Conservation (phyloP, 371 early-diverging fungal genomes). For the Sporodiniella umbellata region DNA sequence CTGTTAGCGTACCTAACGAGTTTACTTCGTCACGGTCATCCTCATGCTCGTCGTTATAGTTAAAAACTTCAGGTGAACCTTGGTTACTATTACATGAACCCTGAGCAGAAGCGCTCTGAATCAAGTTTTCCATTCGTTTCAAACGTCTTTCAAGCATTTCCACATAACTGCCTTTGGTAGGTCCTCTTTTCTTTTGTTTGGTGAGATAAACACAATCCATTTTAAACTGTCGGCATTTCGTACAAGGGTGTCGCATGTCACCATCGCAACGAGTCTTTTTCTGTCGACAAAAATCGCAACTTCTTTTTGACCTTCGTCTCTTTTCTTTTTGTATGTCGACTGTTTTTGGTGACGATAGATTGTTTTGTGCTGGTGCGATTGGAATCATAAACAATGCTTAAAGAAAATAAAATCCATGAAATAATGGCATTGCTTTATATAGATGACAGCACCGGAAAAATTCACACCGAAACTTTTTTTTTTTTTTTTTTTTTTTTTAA, state of each 20-base stretch:
- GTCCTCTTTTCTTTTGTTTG: conserved; percentile 38
- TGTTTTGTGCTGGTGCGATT: conserved; percentile 13
- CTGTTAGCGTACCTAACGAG: not conserved
- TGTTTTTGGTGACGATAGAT: not conserved
- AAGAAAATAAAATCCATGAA: not conserved
- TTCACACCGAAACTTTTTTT: not conserved
- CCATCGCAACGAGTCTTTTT: conserved; percentile 28
- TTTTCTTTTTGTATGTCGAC: conserved; percentile 6
- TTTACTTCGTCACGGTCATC: not conserved
- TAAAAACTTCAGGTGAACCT: no score
- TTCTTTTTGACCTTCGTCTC: conserved; percentile 21
- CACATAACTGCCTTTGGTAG: conserved; percentile 26
- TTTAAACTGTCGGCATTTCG: conserved; percentile 24
- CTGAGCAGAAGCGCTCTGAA: no score
- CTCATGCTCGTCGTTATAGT: not conserved
- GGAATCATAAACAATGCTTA: conserved; percentile 10
- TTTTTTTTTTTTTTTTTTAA: no score
- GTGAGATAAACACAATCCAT: conserved; percentile 25
- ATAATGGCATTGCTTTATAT: no score
- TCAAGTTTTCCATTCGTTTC: conserved; percentile 31
- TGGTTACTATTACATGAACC: no score
- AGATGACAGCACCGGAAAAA: not conserved
- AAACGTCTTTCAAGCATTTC: conserved; percentile 31
- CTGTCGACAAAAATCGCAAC: conserved; percentile 24
- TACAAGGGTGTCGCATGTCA: conserved; percentile 28